Evolutionary conservation across 1,284 basidiomycete species (phyloP).

Genomic region (Pseudozyma sp.): DNA sequence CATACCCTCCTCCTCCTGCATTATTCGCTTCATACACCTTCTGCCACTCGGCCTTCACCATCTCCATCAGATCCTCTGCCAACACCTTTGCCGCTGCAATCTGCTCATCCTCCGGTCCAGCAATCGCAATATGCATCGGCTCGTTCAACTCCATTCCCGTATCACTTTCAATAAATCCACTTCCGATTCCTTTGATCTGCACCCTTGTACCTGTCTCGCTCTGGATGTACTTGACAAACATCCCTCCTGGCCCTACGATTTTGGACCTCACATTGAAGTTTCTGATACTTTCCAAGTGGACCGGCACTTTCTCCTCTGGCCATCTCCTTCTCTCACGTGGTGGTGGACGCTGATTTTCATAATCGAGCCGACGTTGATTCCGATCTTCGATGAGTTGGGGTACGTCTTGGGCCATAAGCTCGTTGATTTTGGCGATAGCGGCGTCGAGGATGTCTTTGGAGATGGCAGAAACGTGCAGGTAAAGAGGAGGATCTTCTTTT

Average conservation of each 20-base stretch:
- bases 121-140: slow-evolving; percentile 78
- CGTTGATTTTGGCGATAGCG: slow-evolving; percentile 85
- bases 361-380: slow-evolving; percentile 50
- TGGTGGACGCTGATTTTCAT: slow-evolving; percentile 52
- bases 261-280: slow-evolving; percentile 99
- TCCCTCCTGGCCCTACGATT: slow-evolving; percentile 87
- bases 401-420: slow-evolving; percentile 83
- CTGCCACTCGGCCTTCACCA: slow-evolving; percentile 60
- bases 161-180: slow-evolving; percentile 94
- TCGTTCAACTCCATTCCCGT: slow-evolving; percentile 90
- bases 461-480: slow-evolving; percentile 89
- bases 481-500: slow-evolving; percentile 75
- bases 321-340: slow-evolving; percentile 50
- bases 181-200: slow-evolving; percentile 96
- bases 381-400: slow-evolving; percentile 65
- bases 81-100: slow-evolving; percentile 59
- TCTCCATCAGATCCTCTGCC: slow-evolving; percentile 64
- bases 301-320: slow-evolving; percentile 71
- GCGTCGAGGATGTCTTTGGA: slow-evolving; percentile 80
- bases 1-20: slow-evolving; percentile 2
- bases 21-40: slow-evolving; percentile 55
- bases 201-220: slow-evolving; percentile 94
- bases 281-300: slow-evolving; percentile 86
- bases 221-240: slow-evolving; percentile 99
- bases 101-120: slow-evolving; percentile 60